These are phyloP conservation scores for Coprinopsis sp. DNA, from an alignment of 768 basidiomycete species.

Conservation along the genomic window DNA sequence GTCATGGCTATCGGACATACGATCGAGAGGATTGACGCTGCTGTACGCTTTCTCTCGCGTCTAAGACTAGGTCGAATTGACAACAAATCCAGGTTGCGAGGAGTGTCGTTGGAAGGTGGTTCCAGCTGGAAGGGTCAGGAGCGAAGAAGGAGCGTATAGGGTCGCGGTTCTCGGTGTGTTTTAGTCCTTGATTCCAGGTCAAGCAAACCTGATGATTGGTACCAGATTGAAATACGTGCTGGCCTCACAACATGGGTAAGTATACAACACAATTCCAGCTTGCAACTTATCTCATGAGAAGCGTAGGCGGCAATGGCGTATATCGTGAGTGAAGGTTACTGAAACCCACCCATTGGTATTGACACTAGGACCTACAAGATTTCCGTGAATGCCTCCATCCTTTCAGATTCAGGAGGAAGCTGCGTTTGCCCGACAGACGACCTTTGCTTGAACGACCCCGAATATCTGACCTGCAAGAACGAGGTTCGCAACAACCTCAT, in stretches of 20 bases:
- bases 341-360: no score
- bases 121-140: constrained; percentile 69
- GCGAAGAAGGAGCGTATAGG: constrained; percentile 57
- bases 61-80: no score
- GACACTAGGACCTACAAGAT: constrained; percentile 50
- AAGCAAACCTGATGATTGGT: constrained; percentile 3
- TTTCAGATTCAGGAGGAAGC: constrained; percentile 74
- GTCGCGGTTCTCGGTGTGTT: constrained; percentile 52
- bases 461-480: constrained; percentile 53
- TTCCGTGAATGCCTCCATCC: constrained; percentile 79
- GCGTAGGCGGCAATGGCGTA: constrained; percentile 84
- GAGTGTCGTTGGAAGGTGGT: constrained; percentile 58
- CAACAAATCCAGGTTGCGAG: constrained; percentile 42
- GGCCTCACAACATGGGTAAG: constrained; percentile 79
- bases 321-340: constrained; percentile 64
- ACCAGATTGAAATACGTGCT: constrained; percentile 71
- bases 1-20: no score
- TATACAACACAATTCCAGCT: constrained; percentile 13
- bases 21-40: no score
- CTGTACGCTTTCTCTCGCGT: no score
- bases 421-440: constrained; percentile 67
- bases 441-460: constrained; percentile 46
- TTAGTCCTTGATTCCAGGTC: neutral
- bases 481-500: constrained; percentile 74
- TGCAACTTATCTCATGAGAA: no score